Evolutionary conservation across 1,284 basidiomycete genomes (phyloP), one percentile per base, ranked within the genome.

Genomic region (Ganoderma multipileum): DNA sequence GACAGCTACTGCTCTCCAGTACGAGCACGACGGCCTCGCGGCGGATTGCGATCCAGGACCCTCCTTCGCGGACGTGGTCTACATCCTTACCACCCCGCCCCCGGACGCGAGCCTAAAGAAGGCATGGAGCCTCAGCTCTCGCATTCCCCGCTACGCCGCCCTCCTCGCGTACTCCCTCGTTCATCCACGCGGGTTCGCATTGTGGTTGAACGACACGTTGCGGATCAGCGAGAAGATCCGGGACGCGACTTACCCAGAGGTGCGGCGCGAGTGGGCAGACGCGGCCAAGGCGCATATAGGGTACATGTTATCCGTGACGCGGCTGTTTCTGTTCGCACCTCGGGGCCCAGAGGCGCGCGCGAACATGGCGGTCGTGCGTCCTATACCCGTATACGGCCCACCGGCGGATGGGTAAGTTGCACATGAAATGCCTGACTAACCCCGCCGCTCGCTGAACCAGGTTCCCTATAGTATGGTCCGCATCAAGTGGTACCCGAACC

Each of bases 401-500:
- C 30, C n/a, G 33, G 6, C 14, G n/a, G 20, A 26, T 23, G 55
- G 38, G 65, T 61, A 26, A 20, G 63, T 63, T 0, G 1, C 0
- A 0, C 28, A 26, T 36, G 0, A 14, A 11, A n/a, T 36, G 14
- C 18, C 3, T 5, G 26, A 30, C 26, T 33, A 33, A 30, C 6
- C 33, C 28, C 30, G 16, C 18, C 55, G 30, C 12, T 23, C 5
- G 2, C n/a, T 47, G 20, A 47, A 1, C 7, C 16, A 5, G 0
- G 3, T 18, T 52, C 2, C 20, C 18, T 42, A 12, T 28, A 72
- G 71, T 1, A 58, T 12, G 7, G 58, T 70, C 8, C 67, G 71
- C 2, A 60, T 72, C 3, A 72, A 66, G 41, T 72, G 69, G 68
- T 72, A 70, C 54, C 68, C 69, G 0, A 39, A 61, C 44, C n/a